A percentile compares a stretch with the other conserved stretches of the same genome.
Conservation (phyloP, 192 early-diverging fungal species). For the Linnemannia schmuckeri region DNA sequence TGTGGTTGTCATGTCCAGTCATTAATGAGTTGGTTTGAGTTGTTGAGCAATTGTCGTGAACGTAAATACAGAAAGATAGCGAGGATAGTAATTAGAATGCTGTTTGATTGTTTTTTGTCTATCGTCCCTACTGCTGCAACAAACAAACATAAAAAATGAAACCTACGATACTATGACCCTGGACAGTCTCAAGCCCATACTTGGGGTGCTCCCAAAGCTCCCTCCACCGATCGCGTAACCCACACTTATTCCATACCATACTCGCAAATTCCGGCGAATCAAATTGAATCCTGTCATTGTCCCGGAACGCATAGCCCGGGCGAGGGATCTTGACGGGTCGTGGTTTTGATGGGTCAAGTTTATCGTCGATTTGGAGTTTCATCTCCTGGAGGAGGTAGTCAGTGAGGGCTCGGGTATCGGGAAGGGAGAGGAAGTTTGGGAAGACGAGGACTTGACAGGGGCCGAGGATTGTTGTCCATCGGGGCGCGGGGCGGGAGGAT, state of each 20-base stretch:
- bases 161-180: slow-evolving; percentile 56
- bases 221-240: slow-evolving; percentile 42
- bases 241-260: slow-evolving; percentile 62
- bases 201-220: slow-evolving; percentile 49
- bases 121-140: not conserved
- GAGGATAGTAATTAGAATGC: not conserved
- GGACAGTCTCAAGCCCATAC: slow-evolving; percentile 50
- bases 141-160: not conserved
- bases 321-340: slow-evolving; percentile 49
- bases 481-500: slow-evolving; percentile 16
- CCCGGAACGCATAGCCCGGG: slow-evolving; percentile 70
- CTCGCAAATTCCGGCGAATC: slow-evolving; percentile 59
- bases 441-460: slow-evolving; percentile 44
- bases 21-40: no score
- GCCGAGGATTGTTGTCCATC: slow-evolving; percentile 29
- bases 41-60: not conserved
- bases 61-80: not conserved
- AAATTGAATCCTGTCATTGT: slow-evolving; percentile 69
- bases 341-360: slow-evolving; percentile 33
- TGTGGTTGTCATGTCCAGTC: not conserved
- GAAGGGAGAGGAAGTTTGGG: slow-evolving; percentile 27
- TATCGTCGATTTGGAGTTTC: slow-evolving; percentile 49
- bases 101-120: not conserved
- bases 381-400: slow-evolving; percentile 42
- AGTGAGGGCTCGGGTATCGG: slow-evolving; percentile 15